These are phyloP conservation scores for Flaveria bidentis DNA, from an alignment of 129 eudicot species.

Conservation along the genomic window DNA sequence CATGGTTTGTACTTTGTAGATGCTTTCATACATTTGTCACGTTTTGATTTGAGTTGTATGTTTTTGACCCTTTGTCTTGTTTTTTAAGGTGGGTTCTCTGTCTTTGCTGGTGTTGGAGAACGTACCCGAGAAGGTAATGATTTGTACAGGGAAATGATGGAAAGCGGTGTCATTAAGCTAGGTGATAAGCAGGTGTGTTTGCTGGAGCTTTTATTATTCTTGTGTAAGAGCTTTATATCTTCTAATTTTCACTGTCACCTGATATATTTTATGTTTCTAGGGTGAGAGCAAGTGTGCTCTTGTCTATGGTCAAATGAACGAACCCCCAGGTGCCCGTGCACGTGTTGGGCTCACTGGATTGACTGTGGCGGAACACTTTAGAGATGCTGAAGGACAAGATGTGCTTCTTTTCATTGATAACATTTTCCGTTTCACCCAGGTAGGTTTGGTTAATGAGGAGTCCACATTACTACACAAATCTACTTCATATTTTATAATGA, in stretches of 20 bases:
- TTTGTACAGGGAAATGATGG: too few species aligned
- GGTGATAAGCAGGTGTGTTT: neutral
- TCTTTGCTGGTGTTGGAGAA: too few species aligned
- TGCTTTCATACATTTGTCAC: neutral
- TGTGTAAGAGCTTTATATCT: neutral
- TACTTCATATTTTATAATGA: neutral
- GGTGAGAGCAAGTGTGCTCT: too few species aligned
- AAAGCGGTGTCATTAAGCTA: too few species aligned
- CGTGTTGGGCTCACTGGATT: slow-evolving; percentile 84
- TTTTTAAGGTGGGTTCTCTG: slow-evolving; percentile 19
- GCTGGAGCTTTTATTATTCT: neutral
- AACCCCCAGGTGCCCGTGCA: too few species aligned
- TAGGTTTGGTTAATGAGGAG: slow-evolving; percentile 9
- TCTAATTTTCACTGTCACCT: neutral
- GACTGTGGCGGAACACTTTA: slow-evolving; percentile 94
- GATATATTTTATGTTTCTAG: neutral
- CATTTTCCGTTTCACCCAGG: slow-evolving; percentile 95
- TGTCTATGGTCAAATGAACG: too few species aligned
- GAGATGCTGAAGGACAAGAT: slow-evolving; percentile 97
- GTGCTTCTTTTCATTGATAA: slow-evolving; percentile 91
- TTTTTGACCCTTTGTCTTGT: neutral
- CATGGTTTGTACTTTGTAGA: too few species aligned
- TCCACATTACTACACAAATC: neutral
- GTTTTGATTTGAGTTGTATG: neutral
- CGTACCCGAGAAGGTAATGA: too few species aligned